Conservation (phyloP, 169 alveolate genomes). For the Eimeria brunetti region DNA sequence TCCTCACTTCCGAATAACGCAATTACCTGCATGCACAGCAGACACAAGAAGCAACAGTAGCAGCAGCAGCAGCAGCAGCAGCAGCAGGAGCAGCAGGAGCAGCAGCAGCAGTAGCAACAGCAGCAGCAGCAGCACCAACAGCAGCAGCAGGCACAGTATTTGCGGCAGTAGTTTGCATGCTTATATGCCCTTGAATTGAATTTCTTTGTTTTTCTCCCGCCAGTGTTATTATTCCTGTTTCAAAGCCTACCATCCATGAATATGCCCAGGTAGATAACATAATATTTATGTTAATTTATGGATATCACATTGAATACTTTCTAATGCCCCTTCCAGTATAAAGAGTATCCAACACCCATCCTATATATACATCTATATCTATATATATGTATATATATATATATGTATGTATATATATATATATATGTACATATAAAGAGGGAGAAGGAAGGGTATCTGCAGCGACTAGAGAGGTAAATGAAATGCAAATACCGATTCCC, state of each 20-base stretch:
- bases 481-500: too few relatives aligned
- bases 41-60: not conserved
- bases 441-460: too few relatives aligned
- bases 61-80: not conserved
- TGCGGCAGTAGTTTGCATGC: too few relatives aligned
- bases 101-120: not conserved
- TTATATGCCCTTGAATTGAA: too few relatives aligned
- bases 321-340: too few relatives aligned
- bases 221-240: not conserved
- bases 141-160: conserved; percentile 20
- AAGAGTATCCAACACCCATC: not conserved
- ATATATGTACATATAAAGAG: not conserved
- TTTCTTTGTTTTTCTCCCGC: too few relatives aligned
- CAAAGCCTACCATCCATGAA: not conserved
- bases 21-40: too few relatives aligned
- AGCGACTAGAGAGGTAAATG: too few relatives aligned
- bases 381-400: not conserved
- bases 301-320: not conserved
- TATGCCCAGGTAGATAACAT: not conserved
- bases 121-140: not conserved
- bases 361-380: not conserved
- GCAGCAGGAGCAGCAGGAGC: conserved; percentile 18
- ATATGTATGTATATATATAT: not conserved
- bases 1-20: too few relatives aligned
- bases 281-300: not conserved